Evolutionary conservation across 495 filamentous ascomycete genomes (phyloP).

Genomic region (Usnea hakonensis): DNA sequence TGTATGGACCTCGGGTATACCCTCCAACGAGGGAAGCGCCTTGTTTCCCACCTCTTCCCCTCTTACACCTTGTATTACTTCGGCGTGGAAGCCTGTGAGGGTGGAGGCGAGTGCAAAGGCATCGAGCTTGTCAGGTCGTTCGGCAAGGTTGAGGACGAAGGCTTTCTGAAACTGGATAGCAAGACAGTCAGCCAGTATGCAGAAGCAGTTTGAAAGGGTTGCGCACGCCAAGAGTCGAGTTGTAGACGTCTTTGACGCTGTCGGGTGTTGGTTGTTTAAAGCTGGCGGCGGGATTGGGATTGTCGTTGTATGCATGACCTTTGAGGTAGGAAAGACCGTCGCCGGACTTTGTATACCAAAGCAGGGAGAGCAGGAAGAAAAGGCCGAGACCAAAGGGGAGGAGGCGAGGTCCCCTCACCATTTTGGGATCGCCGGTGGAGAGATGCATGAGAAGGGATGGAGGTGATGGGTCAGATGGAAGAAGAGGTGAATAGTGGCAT

Average conservation of each 20-base stretch:
- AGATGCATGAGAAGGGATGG: background rate
- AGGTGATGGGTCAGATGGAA: background rate
- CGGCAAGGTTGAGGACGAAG: constrained; percentile 54
- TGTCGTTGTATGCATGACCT: background rate
- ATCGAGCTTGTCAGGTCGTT: constrained; percentile 56
- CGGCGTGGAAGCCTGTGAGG: constrained; percentile 43
- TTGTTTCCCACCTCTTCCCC: constrained; percentile 36
- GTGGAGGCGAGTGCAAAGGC: constrained; percentile 47
- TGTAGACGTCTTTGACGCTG: constrained; percentile 23
- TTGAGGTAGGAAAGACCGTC: background rate
- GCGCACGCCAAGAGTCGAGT: constrained; percentile 21
- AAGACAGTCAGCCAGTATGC: background rate
- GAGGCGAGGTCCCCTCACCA: background rate
- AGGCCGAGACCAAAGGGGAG: background rate
- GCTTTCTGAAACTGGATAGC: constrained; percentile 47
- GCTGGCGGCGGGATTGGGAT: constrained; percentile 23
- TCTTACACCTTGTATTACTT: constrained; percentile 46
- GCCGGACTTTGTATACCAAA: background rate
- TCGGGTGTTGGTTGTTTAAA: constrained; percentile 28
- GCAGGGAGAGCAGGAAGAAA: background rate
- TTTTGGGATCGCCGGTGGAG: background rate
- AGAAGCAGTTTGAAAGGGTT: constrained; percentile 21
- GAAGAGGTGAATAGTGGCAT: background rate
- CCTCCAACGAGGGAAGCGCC: constrained; percentile 26
- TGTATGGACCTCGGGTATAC: constrained; percentile 7